Evolutionary conservation across 1,284 basidiomycete species (phyloP), one percentile per base, ranked within the genome.

Genomic region (Ustilago loliicola): DNA sequence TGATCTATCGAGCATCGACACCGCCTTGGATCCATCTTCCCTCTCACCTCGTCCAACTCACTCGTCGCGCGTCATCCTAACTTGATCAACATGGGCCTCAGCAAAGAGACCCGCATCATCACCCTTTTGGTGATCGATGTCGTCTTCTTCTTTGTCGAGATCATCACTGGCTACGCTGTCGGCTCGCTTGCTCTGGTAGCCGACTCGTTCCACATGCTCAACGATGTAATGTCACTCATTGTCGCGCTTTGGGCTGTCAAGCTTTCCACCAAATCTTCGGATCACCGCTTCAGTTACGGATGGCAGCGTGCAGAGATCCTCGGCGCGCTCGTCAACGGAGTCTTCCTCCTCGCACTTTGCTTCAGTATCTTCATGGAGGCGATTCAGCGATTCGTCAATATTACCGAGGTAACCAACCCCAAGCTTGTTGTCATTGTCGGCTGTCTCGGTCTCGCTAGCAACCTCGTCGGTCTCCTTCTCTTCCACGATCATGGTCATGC

Each of bases 271-370:
- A 72, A 74, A n/a, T 90, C 91, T 29, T 88, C 85, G 0, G 86
- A 88, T 36, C 82, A 87, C 50, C 91, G 91, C 47, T 96, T 95
- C 87, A 93, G 94, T 2, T 97, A 96, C 84, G 95, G 95, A 23
- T 98, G 96, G 95, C 96, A 99, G 87, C 90, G 97, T 66, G 97
- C 97, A n/a, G 97, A 99, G 86, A 97, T 99, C 72, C 90, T 99
- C 9, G 85, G 85, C 51, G 84, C 87, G 0, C 90, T 99, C 53
- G 89, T 98, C 83, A 99, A 99, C 83, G 96, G 97, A 57, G 96
- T 98, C 62, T 98, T 98, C 88, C 90, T 99, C 3, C 88, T 95
- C 55, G 96, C 97, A 0, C 91, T 99, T 1, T 99, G 96, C 88
- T 95, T 98, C 87, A 94, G 95, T 19, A 98, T 99, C 83, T 93